A percentile compares a stretch with the other conserved stretches of the same genome.
Evolutionary conservation across 306 rosid genomes (phyloP).

Genomic region (Cicer judaicum): DNA sequence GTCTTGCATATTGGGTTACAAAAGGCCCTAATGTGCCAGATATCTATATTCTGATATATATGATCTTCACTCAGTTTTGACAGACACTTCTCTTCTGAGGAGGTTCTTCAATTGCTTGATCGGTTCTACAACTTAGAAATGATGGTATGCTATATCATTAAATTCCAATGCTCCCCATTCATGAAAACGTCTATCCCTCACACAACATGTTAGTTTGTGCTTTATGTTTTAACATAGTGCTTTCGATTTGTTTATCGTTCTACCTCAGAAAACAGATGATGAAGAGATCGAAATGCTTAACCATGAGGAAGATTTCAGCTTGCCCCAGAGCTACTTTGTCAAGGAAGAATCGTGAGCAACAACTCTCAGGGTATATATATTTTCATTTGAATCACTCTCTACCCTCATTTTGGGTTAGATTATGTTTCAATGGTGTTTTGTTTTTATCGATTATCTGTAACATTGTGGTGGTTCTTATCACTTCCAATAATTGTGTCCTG

Average conservation of each 20-base stretch:
- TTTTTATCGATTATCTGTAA: background rate
- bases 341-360: conserved; percentile 72
- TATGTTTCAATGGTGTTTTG: conserved; percentile 18
- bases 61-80: conserved; percentile 65
- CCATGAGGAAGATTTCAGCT: conserved; percentile 82
- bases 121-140: conserved; percentile 94
- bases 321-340: conserved; percentile 78
- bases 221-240: conserved; percentile 21
- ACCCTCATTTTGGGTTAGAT: conserved; percentile 33
- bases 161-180: conserved; percentile 1
- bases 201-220: conserved; percentile 25
- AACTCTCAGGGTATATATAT: conserved; percentile 43
- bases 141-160: conserved; percentile 69
- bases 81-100: conserved; percentile 83
- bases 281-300: conserved; percentile 78
- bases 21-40: conserved; percentile 10
- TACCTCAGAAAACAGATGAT: conserved; percentile 84
- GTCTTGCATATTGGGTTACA: conserved; percentile 30
- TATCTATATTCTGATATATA: conserved; percentile 29
- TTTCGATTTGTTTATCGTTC: conserved; percentile 33
- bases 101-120: conserved; percentile 89
- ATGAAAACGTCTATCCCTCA: background rate
- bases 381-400: conserved; percentile 36
- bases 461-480: conserved; percentile 14
- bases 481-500: conserved; percentile 6